These are phyloP conservation scores for Diospyros kaki DNA, from an alignment of 148 eudicot species.

Conservation along the genomic window DNA sequence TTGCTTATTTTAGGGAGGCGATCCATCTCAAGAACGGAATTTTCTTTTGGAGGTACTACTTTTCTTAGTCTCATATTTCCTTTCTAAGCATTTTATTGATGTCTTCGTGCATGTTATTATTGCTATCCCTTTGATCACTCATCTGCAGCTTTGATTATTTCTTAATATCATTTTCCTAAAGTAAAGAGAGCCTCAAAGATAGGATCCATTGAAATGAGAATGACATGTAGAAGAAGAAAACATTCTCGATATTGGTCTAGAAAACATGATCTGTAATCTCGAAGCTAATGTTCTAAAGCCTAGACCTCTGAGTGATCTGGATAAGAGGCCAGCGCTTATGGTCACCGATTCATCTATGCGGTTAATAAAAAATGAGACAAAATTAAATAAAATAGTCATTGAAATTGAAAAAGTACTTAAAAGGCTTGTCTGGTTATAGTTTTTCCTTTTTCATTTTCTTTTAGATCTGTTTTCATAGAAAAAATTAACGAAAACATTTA, in stretches of 20 bases:
- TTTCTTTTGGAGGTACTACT: conserved; percentile 36
- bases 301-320: no score
- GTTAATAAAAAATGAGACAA: no score
- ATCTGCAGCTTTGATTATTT: no score
- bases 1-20: conserved; percentile 35
- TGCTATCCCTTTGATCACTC: neutral
- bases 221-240: neutral
- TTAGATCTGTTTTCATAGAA: no score
- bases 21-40: conserved; percentile 47
- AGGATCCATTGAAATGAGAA: neutral
- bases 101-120: neutral
- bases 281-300: neutral
- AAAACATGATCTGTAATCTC: neutral
- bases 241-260: neutral
- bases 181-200: neutral
- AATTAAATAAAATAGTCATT: no score
- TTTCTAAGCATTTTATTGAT: neutral
- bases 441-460: no score
- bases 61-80: conserved; percentile 1
- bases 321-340: no score
- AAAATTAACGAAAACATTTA: no score
- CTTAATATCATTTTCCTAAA: no score
- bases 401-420: no score
- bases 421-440: no score
- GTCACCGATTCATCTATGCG: no score